A percentile compares a stretch with the other conserved stretches of the same genome.
These are phyloP conservation scores for Cinnamomum chago DNA, from an alignment of 164 flowering plant genomes.

Conservation along the genomic window DNA sequence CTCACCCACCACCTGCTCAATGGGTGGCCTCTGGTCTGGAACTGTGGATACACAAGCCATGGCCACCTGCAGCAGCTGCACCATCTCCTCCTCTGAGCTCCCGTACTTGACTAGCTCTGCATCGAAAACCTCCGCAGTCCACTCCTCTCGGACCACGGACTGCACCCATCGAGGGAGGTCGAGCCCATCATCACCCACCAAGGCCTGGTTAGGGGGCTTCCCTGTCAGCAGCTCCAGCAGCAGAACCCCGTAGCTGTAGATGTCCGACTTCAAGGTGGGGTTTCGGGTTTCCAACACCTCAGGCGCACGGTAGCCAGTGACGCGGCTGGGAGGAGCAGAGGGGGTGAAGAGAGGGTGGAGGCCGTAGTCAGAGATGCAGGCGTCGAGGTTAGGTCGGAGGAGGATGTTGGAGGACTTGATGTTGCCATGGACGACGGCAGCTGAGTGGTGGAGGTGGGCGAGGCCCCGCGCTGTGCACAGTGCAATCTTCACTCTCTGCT, in stretches of 20 bases:
- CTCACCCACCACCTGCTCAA: slow-evolving; percentile 72
- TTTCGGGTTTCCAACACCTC: slow-evolving; percentile 85
- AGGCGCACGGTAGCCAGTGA: slow-evolving; percentile 93
- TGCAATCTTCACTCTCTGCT: slow-evolving; percentile 77
- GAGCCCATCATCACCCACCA: slow-evolving; percentile 87
- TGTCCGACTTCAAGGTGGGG: slow-evolving; percentile 78
- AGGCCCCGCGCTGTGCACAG: slow-evolving; percentile 65
- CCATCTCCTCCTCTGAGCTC: slow-evolving; percentile 94
- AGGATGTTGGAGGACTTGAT: slow-evolving; percentile 89
- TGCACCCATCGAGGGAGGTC: slow-evolving; percentile 98
- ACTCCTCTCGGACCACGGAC: slow-evolving; percentile 93
- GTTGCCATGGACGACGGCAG: slow-evolving; percentile 79
- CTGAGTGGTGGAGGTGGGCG: slow-evolving; percentile 69
- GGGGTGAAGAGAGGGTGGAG: slow-evolving; percentile 64
- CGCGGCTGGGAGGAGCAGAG: slow-evolving; percentile 52
- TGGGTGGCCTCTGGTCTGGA: slow-evolving; percentile 82
- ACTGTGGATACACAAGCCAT: slow-evolving; percentile 85
- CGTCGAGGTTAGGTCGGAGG: slow-evolving; percentile 57
- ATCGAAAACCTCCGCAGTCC: slow-evolving; percentile 99
- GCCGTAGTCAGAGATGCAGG: slow-evolving; percentile 71
- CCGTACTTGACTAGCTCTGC: slow-evolving; percentile 83
- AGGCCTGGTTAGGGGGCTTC: slow-evolving; percentile 89
- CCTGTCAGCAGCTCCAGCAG: slow-evolving; percentile 85
- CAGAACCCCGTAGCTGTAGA: slow-evolving; percentile 88
- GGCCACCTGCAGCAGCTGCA: slow-evolving; percentile 86